Evolutionary conservation across 805 yeast species (phyloP).

Genomic region (Lipomyces sp.): DNA sequence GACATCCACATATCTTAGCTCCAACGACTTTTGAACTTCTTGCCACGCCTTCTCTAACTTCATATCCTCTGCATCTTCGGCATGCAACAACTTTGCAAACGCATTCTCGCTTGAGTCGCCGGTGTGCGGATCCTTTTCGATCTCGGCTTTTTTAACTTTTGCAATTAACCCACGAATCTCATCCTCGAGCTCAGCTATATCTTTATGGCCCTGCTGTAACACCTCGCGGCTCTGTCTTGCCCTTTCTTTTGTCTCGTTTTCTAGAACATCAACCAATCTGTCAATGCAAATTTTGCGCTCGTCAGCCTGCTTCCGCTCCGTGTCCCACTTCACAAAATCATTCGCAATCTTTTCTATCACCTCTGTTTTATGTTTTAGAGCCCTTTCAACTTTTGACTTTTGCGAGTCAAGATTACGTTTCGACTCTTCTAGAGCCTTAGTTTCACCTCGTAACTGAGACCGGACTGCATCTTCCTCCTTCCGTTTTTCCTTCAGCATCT

Average conservation of each 20-base stretch:
- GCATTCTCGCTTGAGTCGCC: slow-evolving; percentile 37
- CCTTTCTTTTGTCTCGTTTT: slow-evolving; percentile 3
- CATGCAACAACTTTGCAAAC: slow-evolving; percentile 38
- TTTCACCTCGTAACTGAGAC: slow-evolving; percentile 46
- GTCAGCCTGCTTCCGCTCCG: slow-evolving; percentile 33
- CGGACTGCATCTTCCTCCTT: slow-evolving; percentile 45
- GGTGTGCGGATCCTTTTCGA: slow-evolving; percentile 26
- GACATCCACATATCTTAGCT: slow-evolving; percentile 46
- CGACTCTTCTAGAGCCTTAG: slow-evolving; percentile 47
- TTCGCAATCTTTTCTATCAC: slow-evolving; percentile 33
- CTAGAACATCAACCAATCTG: slow-evolving; percentile 3
- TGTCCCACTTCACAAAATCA: slow-evolving; percentile 40
- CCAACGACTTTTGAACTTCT: slow-evolving; percentile 45
- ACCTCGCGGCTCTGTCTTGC: slow-evolving; percentile 24
- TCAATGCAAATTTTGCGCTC: slow-evolving; percentile 15
- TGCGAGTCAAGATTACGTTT: slow-evolving; percentile 47
- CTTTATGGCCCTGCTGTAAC: slow-evolving; percentile 21
- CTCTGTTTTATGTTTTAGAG: slow-evolving; percentile 28
- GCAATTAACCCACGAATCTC: slow-evolving; percentile 27
- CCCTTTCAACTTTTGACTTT: slow-evolving; percentile 42
- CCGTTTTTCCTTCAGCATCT: slow-evolving; percentile 41
- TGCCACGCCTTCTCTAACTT: slow-evolving; percentile 46
- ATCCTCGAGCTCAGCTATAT: slow-evolving; percentile 29
- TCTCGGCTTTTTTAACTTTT: slow-evolving; percentile 26
- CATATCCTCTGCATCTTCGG: slow-evolving; percentile 39